phyloP scores from a whole-genome alignment of 352 stramenopile genomes.

The Globisporangium solare region DNA sequence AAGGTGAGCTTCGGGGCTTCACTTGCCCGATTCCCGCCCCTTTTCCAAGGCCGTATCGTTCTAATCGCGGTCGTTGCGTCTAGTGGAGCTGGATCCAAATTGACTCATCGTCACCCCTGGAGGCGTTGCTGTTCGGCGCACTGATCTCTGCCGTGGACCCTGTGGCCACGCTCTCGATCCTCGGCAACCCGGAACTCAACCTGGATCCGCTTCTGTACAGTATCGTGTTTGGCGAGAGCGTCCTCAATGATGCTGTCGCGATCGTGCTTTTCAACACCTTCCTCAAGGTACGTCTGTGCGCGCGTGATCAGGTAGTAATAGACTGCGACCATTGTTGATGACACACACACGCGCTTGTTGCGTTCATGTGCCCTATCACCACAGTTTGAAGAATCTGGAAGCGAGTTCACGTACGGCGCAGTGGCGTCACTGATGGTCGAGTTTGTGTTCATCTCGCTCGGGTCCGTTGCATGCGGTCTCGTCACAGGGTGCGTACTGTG shows the following conservation, averaged over 20 bases:
- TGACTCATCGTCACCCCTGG: conserved; percentile 90
- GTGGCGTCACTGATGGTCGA: conserved; percentile 59
- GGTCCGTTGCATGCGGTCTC: conserved; percentile 73
- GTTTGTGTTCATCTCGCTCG: conserved; percentile 76
- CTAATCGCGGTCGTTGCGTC: neutral
- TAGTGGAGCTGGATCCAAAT: conserved; percentile 81
- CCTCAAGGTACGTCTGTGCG: conserved; percentile 68
- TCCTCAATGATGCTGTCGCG: conserved; percentile 96
- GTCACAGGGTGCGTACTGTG: conserved; percentile 44
- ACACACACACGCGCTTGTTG: neutral
- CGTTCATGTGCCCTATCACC: neutral
- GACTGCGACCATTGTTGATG: neutral
- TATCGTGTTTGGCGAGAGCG: conserved; percentile 96
- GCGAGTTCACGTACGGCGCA: conserved; percentile 61
- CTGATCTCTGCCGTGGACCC: conserved; percentile 96
- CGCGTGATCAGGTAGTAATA: neutral
- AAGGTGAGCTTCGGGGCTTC: conserved; percentile 24
- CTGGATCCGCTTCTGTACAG: conserved; percentile 83
- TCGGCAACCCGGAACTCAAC: conserved; percentile 92
- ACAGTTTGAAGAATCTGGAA: conserved; percentile 74
- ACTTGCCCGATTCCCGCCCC: neutral
- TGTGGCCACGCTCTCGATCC: conserved; percentile 95
- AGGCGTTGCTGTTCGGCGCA: conserved; percentile 93
- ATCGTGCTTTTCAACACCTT: conserved; percentile 98
- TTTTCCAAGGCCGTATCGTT: neutral